Percentiles rank a stretch among this genome's conserved stretches.
Conservation (phyloP, 2,329 filamentous ascomycete genomes). For the Emmonsia crescens region DNA sequence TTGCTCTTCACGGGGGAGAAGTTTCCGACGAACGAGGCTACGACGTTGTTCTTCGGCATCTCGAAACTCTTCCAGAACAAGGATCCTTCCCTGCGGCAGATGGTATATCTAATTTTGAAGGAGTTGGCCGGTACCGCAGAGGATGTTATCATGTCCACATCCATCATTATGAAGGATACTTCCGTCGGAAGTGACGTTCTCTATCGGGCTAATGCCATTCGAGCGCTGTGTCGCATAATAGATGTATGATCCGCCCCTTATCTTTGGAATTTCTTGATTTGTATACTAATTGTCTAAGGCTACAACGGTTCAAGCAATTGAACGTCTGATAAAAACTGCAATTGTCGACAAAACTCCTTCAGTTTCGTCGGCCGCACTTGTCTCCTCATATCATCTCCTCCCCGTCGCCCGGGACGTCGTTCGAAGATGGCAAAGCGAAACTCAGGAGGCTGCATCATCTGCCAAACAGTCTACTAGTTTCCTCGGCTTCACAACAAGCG, state of each 20-base stretch:
- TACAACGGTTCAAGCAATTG: constrained; percentile 92
- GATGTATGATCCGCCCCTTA: constrained; percentile 51
- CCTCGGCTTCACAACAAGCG: constrained; percentile 78
- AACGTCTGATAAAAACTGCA: constrained; percentile 96
- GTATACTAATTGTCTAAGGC: constrained; percentile 45
- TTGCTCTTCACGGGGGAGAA: constrained; percentile 94
- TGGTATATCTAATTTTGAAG: constrained; percentile 98
- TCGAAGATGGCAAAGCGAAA: constrained; percentile 95
- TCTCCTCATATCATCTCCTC: constrained; percentile 95
- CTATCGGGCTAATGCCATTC: constrained; percentile 90
- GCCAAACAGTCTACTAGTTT: constrained; percentile 83
- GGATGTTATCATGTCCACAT: constrained; percentile 99
- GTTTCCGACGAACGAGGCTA: constrained; percentile 95
- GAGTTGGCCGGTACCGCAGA: constrained; percentile 90
- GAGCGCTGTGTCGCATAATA: constrained; percentile 91
- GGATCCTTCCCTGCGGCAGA: constrained; percentile 93
- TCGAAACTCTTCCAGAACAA: constrained; percentile 99
- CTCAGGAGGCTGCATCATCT: constrained; percentile 86
- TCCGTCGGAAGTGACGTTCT: constrained; percentile 88
- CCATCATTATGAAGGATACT: constrained; percentile 99
- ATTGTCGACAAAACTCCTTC: constrained; percentile 99
- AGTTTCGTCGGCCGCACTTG: constrained; percentile 87
- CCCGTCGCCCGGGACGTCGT: constrained; percentile 94
- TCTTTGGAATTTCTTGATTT: not conserved
- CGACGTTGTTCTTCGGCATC: constrained; percentile 95